These are phyloP conservation scores for Talaromyces islandicus DNA, from an alignment of 2,329 filamentous ascomycete species.

Conservation along the genomic window DNA sequence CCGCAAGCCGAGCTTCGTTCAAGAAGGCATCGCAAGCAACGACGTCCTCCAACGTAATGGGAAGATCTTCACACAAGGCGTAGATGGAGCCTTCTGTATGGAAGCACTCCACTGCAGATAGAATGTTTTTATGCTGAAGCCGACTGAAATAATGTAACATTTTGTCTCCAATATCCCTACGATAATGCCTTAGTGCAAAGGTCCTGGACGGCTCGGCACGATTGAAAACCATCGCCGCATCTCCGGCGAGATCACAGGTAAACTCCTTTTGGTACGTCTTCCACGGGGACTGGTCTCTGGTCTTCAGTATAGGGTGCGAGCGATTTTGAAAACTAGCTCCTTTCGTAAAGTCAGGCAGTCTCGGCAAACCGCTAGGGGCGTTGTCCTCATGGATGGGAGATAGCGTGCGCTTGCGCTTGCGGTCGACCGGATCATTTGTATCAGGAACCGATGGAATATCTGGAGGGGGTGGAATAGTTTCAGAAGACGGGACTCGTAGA, in stretches of 20 bases:
- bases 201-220: conserved; percentile 6
- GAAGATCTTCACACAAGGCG: conserved; percentile 10
- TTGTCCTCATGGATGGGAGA: neutral
- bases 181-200: conserved; percentile 11
- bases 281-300: conserved; percentile 12
- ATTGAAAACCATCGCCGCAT: conserved; percentile 11
- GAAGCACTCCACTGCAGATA: conserved; percentile 10
- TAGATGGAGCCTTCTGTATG: conserved; percentile 8
- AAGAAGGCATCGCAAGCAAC: conserved; percentile 12
- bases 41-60: conserved; percentile 12
- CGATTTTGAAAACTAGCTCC: neutral
- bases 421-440: neutral
- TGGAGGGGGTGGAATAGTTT: neutral
- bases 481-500: neutral
- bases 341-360: neutral
- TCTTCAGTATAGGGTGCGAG: neutral
- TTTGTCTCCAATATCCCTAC: conserved; percentile 8
- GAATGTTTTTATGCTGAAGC: conserved; percentile 8
- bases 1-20: conserved; percentile 10
- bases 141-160: conserved; percentile 7
- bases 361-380: neutral
- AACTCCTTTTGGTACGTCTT: conserved; percentile 13
- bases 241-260: conserved; percentile 12
- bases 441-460: neutral
- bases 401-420: neutral